Evolutionary conservation across 768 basidiomycete species (phyloP).

Genomic region (Sporobolomyces roseus): DNA sequence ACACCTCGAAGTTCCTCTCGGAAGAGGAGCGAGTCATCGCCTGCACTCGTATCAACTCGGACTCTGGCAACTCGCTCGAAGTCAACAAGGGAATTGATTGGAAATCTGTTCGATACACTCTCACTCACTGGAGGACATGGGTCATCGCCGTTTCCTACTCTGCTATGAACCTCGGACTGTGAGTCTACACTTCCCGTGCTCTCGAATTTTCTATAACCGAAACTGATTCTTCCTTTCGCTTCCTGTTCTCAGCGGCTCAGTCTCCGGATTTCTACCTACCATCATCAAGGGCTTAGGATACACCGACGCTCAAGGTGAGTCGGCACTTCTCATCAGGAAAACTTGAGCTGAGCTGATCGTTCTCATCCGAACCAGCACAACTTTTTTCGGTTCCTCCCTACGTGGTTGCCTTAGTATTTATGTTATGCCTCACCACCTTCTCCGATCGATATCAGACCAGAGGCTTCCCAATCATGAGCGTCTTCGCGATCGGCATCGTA

Average conservation of each 20-base stretch:
- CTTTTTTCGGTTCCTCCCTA: constrained; percentile 50
- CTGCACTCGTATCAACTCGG: constrained; percentile 49
- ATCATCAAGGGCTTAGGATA: constrained; percentile 50
- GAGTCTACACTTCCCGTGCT: background rate
- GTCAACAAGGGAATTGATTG: constrained; percentile 47
- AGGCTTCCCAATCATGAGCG: constrained; percentile 44
- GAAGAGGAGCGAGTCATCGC: constrained; percentile 50
- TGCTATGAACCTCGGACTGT: constrained; percentile 48
- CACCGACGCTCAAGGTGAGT: constrained; percentile 41
- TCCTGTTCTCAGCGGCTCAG: background rate
- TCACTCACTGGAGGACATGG: constrained; percentile 48
- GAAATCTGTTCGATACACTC: constrained; percentile 48
- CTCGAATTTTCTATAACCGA: background rate
- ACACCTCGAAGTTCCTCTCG: constrained; percentile 48
- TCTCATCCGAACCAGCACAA: too few relatives aligned
- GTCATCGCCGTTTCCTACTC: constrained; percentile 34
- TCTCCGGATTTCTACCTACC: constrained; percentile 44
- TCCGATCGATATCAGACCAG: constrained; percentile 33
- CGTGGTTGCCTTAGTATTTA: constrained; percentile 50
- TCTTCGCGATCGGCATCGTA: constrained; percentile 48
- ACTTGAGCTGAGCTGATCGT: too few relatives aligned
- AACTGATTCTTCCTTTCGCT: background rate
- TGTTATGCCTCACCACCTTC: constrained; percentile 34
- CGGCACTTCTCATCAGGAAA: too few relatives aligned
- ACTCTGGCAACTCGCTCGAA: constrained; percentile 44